Conservation (phyloP, 2,329 filamentous ascomycete genomes). For the Gnomoniopsis smithogilvyi region DNA sequence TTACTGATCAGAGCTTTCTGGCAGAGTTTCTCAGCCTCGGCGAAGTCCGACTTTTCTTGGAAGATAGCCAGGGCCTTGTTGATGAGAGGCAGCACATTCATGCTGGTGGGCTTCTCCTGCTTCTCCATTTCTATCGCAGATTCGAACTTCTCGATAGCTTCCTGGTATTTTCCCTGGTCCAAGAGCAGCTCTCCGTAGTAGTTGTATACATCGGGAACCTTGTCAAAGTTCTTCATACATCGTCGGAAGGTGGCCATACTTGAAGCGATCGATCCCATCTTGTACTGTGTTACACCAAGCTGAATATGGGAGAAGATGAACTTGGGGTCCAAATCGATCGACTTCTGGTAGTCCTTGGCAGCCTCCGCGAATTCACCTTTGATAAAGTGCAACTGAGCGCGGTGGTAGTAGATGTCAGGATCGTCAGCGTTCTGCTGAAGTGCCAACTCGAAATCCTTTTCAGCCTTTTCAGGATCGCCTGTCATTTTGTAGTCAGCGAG, state of each 20-base stretch:
- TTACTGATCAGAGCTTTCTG: conserved; percentile 95
- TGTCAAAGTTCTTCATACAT: conserved; percentile 97
- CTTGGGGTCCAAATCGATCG: conserved; percentile 89
- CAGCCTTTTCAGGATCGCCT: conserved; percentile 83
- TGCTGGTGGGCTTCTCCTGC: conserved; percentile 85
- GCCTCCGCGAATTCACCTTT: conserved; percentile 89
- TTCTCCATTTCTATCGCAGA: conserved; percentile 99
- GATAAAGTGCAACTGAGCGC: conserved; percentile 97
- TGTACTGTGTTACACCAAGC: conserved; percentile 98
- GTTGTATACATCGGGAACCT: conserved; percentile 97
- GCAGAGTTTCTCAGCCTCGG: conserved; percentile 92
- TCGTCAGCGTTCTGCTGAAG: conserved; percentile 82
- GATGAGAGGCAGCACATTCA: conserved; percentile 96
- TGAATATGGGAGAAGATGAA: conserved; percentile 99
- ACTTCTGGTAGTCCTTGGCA: conserved; percentile 98
- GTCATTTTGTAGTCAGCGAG: conserved; percentile 28
- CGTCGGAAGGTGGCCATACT: conserved; percentile 98
- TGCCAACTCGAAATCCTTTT: conserved; percentile 82
- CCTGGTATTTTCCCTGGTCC: conserved; percentile 92
- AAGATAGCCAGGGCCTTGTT: conserved; percentile 97
- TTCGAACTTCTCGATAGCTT: conserved; percentile 97
- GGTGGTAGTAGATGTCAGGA: conserved; percentile 98
- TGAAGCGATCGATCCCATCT: conserved; percentile 96
- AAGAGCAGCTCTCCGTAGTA: conserved; percentile 97
- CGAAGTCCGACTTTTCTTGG: conserved; percentile 97